Conservation (phyloP, 306 rosid species). For the Carpinus viminea region DNA sequence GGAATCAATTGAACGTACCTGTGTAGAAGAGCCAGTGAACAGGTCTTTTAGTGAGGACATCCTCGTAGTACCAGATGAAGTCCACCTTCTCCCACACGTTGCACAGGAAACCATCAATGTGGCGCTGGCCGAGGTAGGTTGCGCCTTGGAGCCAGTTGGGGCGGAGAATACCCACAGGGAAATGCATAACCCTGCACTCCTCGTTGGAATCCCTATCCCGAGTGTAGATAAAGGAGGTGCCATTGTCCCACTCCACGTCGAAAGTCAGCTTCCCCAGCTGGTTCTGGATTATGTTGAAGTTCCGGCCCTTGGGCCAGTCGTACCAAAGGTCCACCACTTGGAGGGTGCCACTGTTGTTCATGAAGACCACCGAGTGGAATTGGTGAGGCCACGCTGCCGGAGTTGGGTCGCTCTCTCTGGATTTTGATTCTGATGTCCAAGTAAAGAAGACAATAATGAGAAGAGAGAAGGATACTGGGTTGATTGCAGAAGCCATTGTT, state of each 20-base stretch:
- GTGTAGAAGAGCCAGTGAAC: conserved; percentile 80
- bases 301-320: conserved; percentile 93
- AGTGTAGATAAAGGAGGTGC: conserved; percentile 71
- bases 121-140: conserved; percentile 64
- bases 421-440: background rate
- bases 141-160: conserved; percentile 94
- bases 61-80: conserved; percentile 74
- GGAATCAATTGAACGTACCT: conserved; percentile 44
- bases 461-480: background rate
- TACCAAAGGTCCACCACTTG: conserved; percentile 78
- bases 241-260: conserved; percentile 90
- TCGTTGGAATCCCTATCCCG: conserved; percentile 35
- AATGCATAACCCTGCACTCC: conserved; percentile 38
- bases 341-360: conserved; percentile 56
- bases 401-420: conserved; percentile 22
- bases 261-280: conserved; percentile 51
- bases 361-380: conserved; percentile 66
- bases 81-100: conserved; percentile 87
- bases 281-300: conserved; percentile 79
- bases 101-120: conserved; percentile 72
- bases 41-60: conserved; percentile 62
- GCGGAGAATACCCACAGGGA: conserved; percentile 70
- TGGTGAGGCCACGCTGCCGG: conserved; percentile 66
- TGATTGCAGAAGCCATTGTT: conserved; percentile 22
- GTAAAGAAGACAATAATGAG: conserved; percentile 1